Percentiles rank a stretch among this genome's conserved stretches.
These are phyloP conservation scores for Ramularia endophylla DNA, from an alignment of 2,329 filamentous ascomycete species.

Conservation along the genomic window DNA sequence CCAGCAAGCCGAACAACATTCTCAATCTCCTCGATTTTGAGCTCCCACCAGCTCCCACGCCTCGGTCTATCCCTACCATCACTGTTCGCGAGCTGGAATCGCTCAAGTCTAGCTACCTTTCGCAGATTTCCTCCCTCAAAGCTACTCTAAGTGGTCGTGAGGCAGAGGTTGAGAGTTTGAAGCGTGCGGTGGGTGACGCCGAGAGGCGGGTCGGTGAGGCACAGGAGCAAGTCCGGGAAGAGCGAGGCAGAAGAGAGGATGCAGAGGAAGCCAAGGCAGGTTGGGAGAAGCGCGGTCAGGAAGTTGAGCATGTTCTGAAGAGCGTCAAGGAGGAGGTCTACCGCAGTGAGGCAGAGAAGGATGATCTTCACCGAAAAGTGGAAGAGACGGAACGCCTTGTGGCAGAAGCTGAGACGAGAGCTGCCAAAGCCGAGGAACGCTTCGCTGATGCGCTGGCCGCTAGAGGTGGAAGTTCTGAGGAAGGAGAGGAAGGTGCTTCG, in stretches of 20 bases:
- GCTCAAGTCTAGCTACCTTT: conserved; percentile 83
- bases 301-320: conserved; percentile 76
- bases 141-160: conserved; percentile 89
- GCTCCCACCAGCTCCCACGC: conserved; percentile 87
- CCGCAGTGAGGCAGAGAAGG: conserved; percentile 69
- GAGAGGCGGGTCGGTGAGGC: conserved; percentile 87
- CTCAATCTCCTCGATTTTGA: conserved; percentile 81
- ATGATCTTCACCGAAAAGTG: conserved; percentile 68
- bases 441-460: conserved; percentile 57
- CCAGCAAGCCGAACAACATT: conserved; percentile 44
- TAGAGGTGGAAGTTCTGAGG: conserved; percentile 19
- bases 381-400: conserved; percentile 71
- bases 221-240: conserved; percentile 75
- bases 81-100: conserved; percentile 89
- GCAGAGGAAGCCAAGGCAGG: conserved; percentile 68
- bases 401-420: conserved; percentile 68
- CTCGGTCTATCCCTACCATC: conserved; percentile 82
- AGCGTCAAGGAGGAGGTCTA: conserved; percentile 78
- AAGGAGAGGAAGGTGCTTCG: conserved; percentile 16
- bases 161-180: conserved; percentile 81
- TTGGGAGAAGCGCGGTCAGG: conserved; percentile 78
- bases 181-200: conserved; percentile 80
- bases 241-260: conserved; percentile 63
- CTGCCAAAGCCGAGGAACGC: conserved; percentile 58
- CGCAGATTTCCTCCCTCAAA: conserved; percentile 89